Evolutionary conservation across 148 eudicot species (phyloP), one percentile per base, ranked within the genome.

Genomic region (Camellia granthamiana): DNA sequence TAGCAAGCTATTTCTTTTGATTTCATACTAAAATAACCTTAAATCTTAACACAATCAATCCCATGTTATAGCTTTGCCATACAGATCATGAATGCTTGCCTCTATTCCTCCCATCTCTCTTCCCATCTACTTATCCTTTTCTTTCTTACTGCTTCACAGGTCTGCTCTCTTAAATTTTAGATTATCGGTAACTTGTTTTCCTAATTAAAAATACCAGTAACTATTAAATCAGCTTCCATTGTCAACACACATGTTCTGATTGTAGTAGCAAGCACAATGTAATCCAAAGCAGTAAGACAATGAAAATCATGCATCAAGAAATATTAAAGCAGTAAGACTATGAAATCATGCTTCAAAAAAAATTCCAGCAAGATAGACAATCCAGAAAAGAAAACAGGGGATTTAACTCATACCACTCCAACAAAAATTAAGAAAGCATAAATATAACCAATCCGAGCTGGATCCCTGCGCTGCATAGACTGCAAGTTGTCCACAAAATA

Each of bases 401-500:
- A 75, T 64, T 86, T n/a, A 75, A 79, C 77, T 62, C 94, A 69
- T 95, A 95, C 99, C 97, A 95, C 98, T 86, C 98, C 99, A 84
- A 89, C 86, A 81, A 95, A 93, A 70, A 95, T 95, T 44, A 87
- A 84, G 85, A 93, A 92, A 52, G 99, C 99, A 83, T 93, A 93
- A 65, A 93, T 74, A 84, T 93, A 96, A 71, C 98, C 99, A 84
- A 91, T 87, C 93, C 92, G 92, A 79, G 97, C 90, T 77, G 99
- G 99, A 77, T 91, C 98, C 18, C 98, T 89, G 66, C 77, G 89
- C 90, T 96, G 97, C 99, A 96, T 93, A 23, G 99, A 96, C 99
- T 96, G 93, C 86, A 89, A 76, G 78, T 72, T 69, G 74, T 14
- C 7, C 61, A 80, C 21, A 71, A 9, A 49, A 75, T 15, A 51